Evolutionary conservation across 192 early-diverging fungal genomes (phyloP), one percentile per base, ranked within the genome.

Genomic region (Dissophora globulifera): DNA sequence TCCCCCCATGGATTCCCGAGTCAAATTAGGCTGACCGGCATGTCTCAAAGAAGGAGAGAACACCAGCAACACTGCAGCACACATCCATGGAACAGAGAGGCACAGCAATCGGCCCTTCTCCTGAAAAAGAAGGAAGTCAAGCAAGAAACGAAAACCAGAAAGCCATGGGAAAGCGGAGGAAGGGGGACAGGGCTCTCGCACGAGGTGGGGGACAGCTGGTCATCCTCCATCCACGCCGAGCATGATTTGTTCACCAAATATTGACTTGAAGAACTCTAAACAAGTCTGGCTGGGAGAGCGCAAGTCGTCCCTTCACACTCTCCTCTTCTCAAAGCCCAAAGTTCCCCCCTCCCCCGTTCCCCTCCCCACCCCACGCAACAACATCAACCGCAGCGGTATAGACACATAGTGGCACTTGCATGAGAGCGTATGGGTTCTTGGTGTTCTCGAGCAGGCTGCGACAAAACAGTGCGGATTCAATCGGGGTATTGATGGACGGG

Each of bases 391-490:
- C 26, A 20, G 25, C 40, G 19, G 50, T 17, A 9, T 25, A 23
- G 43, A 52, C 40, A 19, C 10, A 41, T 17, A 42, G 23, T 38
- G 38, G 23, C 52, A 76, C 72, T 76, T 76, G 72, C 72, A 90
- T 86, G 70, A 88, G 85, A 12, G 88, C 87, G 78, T 88, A 92
- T n/a, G 89, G 89, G 27, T 80, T 84, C 33, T 82, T 69, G 50
- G 87, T 89, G 46, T 67, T 82, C 49, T 89, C 85, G 41, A 92
- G 78, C 13, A 92, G 58, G 27, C 80, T 67, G 49, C 84, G 83
- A 53, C 85, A 84, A 58, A 84, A 85, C 22, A 79, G 70, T 12
- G 88, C 82, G 6, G 88, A 86, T 27, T 91, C 87, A 29, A 79
- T 62, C 22, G 88, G 90, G 10, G 84, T 82, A 55, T 79, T 80